Base-by-base conservation (phyloP, 2,329 filamentous ascomycete genomes). In the Lachnellula subtilissima region DNA sequence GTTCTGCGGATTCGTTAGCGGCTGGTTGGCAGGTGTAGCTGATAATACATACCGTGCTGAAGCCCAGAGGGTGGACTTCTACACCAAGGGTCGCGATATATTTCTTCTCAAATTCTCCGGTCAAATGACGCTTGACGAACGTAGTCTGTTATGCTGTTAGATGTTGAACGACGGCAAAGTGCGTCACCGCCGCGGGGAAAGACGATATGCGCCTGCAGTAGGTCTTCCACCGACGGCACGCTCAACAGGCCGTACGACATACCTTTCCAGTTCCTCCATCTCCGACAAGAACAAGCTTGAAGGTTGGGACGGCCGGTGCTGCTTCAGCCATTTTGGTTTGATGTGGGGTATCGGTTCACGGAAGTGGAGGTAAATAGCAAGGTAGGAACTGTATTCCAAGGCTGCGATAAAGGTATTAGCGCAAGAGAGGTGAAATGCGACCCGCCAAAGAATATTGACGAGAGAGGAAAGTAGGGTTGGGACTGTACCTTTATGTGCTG, bases 31-130 rank as follows among this genome's bases (percentile, higher is more conserved):
- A 61, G 57, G 42, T 25, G 40, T 45, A 39, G 15, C 37, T 19
- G 68, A 65, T 66, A 65, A 69, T 1, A 82, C 91, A 80, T 91
- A 97, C 92, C 75, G 93, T 97, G 72, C 87, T 91, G 86, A 99
- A 99, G 72, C 87, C 89, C 66, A 99, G 90, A 75, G 94, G 94
- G 83, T 99, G 94, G 67, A 99, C 94, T 78, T 99, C 94, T 75
- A 99, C 94, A 88, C 94, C 94, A 65, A 99, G 90, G 59, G 94
- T 99, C 71, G 94, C 94, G 77, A 99, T 97, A 82, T 99, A 99
- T 83, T 97, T 99, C 89, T 99, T 99, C 82, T 99, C 94, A 75
- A 99, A 99, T 77, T 99, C 94, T 76, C 94, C 94, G 74, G 94
- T 99, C 86, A 97, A 85, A 81, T 99, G 94, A 74, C 94, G 94